Conservation (phyloP, 2,329 filamentous ascomycete genomes). For the Teratosphaeria viscida region DNA sequence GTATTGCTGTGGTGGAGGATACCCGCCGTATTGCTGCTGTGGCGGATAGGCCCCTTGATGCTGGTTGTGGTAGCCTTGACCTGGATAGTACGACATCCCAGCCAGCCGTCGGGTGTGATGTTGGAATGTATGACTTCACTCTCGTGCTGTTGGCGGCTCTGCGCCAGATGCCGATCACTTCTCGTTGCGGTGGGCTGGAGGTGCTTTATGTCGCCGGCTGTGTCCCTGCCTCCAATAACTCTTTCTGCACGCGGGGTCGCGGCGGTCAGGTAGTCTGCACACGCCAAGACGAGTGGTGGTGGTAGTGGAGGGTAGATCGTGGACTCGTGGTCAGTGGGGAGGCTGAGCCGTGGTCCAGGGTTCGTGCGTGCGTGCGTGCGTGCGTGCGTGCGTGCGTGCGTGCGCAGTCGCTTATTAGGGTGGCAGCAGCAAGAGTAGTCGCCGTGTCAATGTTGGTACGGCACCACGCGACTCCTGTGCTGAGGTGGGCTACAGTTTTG, state of each 20-base stretch:
- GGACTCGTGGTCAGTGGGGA: neutral
- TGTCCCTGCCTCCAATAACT: neutral
- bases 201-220: neutral
- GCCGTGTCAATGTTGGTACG: neutral
- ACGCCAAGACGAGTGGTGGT: neutral
- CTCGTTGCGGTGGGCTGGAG: neutral
- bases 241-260: neutral
- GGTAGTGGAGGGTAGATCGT: neutral
- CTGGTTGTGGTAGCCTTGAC: slow-evolving; percentile 24
- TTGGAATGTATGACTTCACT: neutral
- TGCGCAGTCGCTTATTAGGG: neutral
- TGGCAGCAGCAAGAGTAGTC: neutral
- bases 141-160: neutral
- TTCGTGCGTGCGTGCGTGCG: no score
- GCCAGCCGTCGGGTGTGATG: neutral
- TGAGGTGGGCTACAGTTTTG: neutral
- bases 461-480: neutral
- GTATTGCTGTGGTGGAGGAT: slow-evolving; percentile 22
- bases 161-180: slow-evolving; percentile 5
- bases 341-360: slow-evolving; percentile 1
- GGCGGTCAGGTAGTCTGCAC: neutral
- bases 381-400: no score
- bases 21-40: slow-evolving; percentile 13
- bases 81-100: slow-evolving; percentile 22
- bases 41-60: slow-evolving; percentile 15